Conservation (phyloP, 768 basidiomycete genomes). For the Trichaptum fuscoviolaceum region DNA sequence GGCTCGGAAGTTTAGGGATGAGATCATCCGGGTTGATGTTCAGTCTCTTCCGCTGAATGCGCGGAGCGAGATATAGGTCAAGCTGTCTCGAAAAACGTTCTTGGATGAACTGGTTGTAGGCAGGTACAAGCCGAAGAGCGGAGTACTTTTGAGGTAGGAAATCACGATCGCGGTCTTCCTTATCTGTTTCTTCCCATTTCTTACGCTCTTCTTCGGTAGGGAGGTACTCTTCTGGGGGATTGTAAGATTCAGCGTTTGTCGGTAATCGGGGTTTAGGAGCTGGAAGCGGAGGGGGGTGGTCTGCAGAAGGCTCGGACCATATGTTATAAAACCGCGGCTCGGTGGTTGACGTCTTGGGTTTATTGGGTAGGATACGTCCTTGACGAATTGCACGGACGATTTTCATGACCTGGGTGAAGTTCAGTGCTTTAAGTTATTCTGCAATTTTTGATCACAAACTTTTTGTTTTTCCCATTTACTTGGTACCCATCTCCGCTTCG, state of each 20-base stretch:
- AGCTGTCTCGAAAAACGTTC: conserved; percentile 91
- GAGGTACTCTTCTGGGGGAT: conserved; percentile 95
- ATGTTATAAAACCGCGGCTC: conserved; percentile 77
- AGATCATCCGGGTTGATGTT: conserved; percentile 89
- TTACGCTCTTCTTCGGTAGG: conserved; percentile 77
- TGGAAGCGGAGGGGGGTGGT: conserved; percentile 80
- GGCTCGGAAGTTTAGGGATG: conserved; percentile 91
- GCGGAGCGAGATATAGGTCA: conserved; percentile 93
- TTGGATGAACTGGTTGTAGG: conserved; percentile 86
- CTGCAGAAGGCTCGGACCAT: conserved; percentile 78
- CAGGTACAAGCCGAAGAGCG: conserved; percentile 85
- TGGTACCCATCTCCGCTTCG: conserved; percentile 93
- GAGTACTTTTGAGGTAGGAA: conserved; percentile 85
- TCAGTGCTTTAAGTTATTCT: neutral
- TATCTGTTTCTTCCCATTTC: conserved; percentile 77
- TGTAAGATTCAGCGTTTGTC: conserved; percentile 95
- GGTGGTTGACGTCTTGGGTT: conserved; percentile 66
- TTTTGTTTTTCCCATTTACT: conserved; percentile 99
- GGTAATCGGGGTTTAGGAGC: conserved; percentile 90
- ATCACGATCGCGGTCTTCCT: conserved; percentile 85
- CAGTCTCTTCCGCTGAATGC: conserved; percentile 80
- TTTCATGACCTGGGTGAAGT: conserved; percentile 82
- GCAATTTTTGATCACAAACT: conserved; percentile 35
- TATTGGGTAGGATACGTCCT: conserved; percentile 88
- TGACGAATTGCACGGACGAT: conserved; percentile 97